These are phyloP conservation scores for Lolium rigidum DNA, from an alignment of 176 grass and related monocot genomes.

Conservation along the genomic window DNA sequence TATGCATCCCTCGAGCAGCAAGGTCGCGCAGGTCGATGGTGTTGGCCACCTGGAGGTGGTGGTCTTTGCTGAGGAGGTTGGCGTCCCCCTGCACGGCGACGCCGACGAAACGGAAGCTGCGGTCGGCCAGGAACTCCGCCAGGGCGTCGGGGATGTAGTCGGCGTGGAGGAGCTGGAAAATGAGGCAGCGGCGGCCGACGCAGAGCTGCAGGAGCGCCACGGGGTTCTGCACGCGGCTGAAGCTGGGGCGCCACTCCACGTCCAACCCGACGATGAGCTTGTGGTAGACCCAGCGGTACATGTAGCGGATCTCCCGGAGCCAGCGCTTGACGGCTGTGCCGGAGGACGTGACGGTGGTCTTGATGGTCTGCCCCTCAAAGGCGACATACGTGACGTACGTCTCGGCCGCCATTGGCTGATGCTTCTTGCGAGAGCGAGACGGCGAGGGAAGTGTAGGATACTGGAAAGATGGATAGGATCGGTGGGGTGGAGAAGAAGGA, in stretches of 20 bases:
- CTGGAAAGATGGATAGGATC: no score
- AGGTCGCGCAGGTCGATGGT: conserved; percentile 44
- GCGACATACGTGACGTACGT: neutral
- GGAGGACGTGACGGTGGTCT: conserved; percentile 47
- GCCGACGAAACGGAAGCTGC: conserved; percentile 46
- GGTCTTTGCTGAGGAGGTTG: conserved; percentile 32
- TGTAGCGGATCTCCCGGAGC: no score
- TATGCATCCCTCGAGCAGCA: neutral
- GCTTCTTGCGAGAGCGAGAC: no score
- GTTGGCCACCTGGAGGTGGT: conserved; percentile 13
- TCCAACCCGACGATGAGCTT: no score
- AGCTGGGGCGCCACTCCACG: no score
- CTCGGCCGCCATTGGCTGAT: neutral
- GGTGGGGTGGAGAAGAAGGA: no score
- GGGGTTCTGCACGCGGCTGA: no score
- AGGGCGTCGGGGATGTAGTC: conserved; percentile 32
- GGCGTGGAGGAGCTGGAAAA: no score
- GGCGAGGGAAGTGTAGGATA: neutral
- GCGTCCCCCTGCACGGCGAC: conserved; percentile 46
- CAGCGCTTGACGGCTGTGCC: neutral
- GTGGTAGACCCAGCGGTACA: no score
- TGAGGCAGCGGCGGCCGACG: no score
- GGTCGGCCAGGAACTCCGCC: conserved; percentile 38
- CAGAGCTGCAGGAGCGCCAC: no score
- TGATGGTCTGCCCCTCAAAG: conserved; percentile 17